A percentile compares a stretch with the other conserved stretches of the same genome.
phyloP scores from a whole-genome alignment of 1,284 basidiomycete species.

The Paramarasmius palmivorus region DNA sequence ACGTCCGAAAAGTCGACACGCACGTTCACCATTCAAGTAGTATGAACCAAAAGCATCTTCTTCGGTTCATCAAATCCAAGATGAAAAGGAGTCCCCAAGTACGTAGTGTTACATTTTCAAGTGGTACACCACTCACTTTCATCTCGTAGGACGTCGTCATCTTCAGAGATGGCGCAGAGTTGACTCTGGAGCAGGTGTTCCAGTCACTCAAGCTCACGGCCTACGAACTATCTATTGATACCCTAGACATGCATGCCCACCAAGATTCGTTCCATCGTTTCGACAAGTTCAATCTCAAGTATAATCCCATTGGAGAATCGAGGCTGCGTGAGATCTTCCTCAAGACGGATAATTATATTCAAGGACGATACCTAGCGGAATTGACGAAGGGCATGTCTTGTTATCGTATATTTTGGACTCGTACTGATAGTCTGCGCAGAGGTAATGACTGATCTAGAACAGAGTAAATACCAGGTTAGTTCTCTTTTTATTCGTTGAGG shows the following conservation, averaged over 20 bases:
- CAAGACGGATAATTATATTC: slow-evolving; percentile 95
- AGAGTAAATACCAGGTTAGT: slow-evolving; percentile 94
- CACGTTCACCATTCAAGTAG: slow-evolving; percentile 98
- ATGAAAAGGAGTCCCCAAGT: slow-evolving; percentile 84
- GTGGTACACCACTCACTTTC: neutral
- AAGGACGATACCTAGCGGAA: slow-evolving; percentile 94
- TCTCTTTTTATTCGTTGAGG: neutral
- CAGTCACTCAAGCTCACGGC: slow-evolving; percentile 93
- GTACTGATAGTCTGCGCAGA: slow-evolving; percentile 51
- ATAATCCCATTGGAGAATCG: slow-evolving; percentile 95
- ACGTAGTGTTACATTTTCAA: slow-evolving; percentile 20
- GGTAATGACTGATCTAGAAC: slow-evolving; percentile 94
- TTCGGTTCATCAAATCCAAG: slow-evolving; percentile 98
- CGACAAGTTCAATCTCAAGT: slow-evolving; percentile 94
- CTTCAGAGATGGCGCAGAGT: slow-evolving; percentile 86
- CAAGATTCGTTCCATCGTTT: slow-evolving; percentile 97
- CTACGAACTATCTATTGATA: slow-evolving; percentile 98
- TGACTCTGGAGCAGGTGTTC: slow-evolving; percentile 94
- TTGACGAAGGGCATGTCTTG: slow-evolving; percentile 79
- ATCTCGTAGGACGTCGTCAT: slow-evolving; percentile 86
- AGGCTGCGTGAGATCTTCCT: slow-evolving; percentile 96
- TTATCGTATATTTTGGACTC: too few relatives aligned
- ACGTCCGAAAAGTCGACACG: slow-evolving; percentile 97
- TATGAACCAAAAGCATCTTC: slow-evolving; percentile 99
- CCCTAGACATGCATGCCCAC: slow-evolving; percentile 99